Evolutionary conservation across 495 filamentous ascomycete species (phyloP), one percentile per base, ranked within the genome.

Genomic region (Penicillium nucicola): DNA sequence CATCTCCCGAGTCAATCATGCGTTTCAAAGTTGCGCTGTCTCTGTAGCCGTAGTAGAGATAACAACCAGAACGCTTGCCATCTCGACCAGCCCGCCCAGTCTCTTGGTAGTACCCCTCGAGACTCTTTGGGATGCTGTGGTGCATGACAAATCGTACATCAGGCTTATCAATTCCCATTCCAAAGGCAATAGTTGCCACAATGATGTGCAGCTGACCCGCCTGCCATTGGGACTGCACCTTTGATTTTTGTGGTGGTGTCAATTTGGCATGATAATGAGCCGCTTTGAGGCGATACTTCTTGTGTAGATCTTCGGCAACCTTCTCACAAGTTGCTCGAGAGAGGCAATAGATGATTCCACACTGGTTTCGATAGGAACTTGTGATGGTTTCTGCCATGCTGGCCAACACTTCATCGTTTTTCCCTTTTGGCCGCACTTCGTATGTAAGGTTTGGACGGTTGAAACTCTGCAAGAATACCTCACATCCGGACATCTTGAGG

Each of bases 91-190:
- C 93, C 38, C 93, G 87, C 0, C 93, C 93, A 10, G 92, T 98
- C 61, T 98, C 95, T 61, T 98, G 93, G 57, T 96, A 97, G 62
- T 98, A 98, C 0, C 92, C 95, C 67, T 98, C 93, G n/a, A 98
- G 76, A 58, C 89, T 95, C 68, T 96, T 96, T 1, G 93, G 93
- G 6, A 97, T 77, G 14, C 80, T 86, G 57, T 95, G 84, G 66
- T 98, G 93, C 25, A 98, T 90, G 34, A 98, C 91, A 56, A 92
- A 97, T 11, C 93, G 87, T 32, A 98, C 92, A 65, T 98, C 86
- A 0, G 90, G 79, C 66, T 98, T 98, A 70, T 98, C 93, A 46
- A 98, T 97, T 13, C 93, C 93, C 93, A 98, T 98, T 9, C 93
- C 93, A 64, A 98, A 98, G 22, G 93, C 93, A 66, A 97, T 97